These are phyloP conservation scores for Seiridium cupressi DNA, from an alignment of 2,329 filamentous ascomycete genomes.

Conservation along the genomic window DNA sequence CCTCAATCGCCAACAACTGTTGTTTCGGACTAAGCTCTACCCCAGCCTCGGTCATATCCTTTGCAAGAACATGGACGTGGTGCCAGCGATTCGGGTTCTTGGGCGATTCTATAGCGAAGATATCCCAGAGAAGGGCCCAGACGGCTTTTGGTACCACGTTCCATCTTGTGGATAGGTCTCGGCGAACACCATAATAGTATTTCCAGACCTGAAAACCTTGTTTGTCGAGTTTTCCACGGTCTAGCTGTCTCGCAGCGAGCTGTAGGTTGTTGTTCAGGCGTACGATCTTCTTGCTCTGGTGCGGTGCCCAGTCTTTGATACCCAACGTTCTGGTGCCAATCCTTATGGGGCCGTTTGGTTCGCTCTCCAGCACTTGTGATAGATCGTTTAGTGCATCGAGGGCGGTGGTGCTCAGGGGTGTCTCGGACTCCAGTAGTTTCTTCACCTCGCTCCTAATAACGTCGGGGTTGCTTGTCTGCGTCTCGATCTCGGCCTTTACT, in stretches of 20 bases:
- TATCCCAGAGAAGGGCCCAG: slow-evolving; percentile 66
- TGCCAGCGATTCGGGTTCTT: slow-evolving; percentile 55
- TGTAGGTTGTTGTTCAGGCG: slow-evolving; percentile 25
- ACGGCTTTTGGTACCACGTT: slow-evolving; percentile 56
- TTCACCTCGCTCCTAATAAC: not conserved
- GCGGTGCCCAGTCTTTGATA: not conserved
- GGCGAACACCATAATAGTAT: slow-evolving; percentile 45
- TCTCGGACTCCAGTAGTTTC: not conserved
- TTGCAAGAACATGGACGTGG: slow-evolving; percentile 60
- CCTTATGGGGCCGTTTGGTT: not conserved
- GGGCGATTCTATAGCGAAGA: slow-evolving; percentile 50
- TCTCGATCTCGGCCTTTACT: slow-evolving; percentile 24
- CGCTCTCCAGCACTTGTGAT: not conserved
- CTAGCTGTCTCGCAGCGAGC: slow-evolving; percentile 15
- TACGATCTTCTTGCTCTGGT: not conserved
- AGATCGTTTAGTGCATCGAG: not conserved
- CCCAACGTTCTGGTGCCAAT: not conserved
- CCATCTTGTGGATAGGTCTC: slow-evolving; percentile 43
- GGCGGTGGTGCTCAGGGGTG: not conserved
- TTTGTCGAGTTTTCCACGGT: not conserved
- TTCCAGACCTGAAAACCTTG: slow-evolving; percentile 37
- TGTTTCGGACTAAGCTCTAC: slow-evolving; percentile 54
- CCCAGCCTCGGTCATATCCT: slow-evolving; percentile 64
- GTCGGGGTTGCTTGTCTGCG: slow-evolving; percentile 12
- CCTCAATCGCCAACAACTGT: slow-evolving; percentile 66